Conservation (phyloP, 73 alveolate species). For the Symbiodinium natans region DNA sequence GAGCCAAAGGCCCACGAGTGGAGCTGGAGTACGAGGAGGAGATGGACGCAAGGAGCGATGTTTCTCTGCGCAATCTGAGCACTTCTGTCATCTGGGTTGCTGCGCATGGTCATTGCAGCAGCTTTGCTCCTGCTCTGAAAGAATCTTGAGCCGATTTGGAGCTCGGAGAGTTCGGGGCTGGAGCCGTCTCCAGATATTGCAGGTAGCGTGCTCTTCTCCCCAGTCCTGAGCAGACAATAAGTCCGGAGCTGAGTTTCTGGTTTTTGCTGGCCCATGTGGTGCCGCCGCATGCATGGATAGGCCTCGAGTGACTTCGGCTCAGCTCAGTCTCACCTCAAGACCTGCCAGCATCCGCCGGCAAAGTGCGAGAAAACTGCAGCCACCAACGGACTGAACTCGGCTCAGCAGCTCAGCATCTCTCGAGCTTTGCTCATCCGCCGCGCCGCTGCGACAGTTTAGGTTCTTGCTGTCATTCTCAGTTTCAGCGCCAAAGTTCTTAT, state of each 20-base stretch:
- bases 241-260: background rate
- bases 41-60: conserved; percentile 58
- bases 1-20: conserved; percentile 59
- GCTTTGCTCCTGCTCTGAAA: background rate
- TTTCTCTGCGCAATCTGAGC: background rate
- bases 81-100: background rate
- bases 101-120: background rate
- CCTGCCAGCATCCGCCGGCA: too few species aligned
- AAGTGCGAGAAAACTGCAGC: background rate
- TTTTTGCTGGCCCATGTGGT: background rate
- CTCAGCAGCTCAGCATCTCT: too few species aligned
- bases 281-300: background rate
- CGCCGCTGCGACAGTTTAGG: too few species aligned
- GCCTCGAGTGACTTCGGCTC: background rate
- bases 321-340: background rate
- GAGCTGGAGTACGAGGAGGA: conserved; percentile 92
- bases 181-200: too few species aligned
- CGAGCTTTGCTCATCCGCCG: too few species aligned
- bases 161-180: too few species aligned
- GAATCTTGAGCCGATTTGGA: too few species aligned
- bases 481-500: too few species aligned
- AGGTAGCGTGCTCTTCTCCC: background rate
- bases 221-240: background rate
- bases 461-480: too few species aligned
- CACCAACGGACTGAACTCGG: background rate